phyloP scores from a whole-genome alignment of 441 rosid species.

The Biscutella laevigata region DNA sequence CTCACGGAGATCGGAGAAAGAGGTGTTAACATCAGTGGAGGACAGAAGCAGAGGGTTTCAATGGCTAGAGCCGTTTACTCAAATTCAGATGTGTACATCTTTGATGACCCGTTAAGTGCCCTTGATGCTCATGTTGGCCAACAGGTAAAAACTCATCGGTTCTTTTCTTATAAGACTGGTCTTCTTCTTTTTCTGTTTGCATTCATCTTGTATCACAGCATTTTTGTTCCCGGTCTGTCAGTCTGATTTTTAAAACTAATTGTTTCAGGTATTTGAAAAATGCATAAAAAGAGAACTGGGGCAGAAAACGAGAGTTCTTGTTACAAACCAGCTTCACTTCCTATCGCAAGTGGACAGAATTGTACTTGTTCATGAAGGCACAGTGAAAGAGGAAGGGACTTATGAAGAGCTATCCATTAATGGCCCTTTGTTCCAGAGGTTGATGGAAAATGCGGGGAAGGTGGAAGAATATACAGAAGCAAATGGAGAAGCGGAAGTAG shows the following conservation, averaged over 20 bases:
- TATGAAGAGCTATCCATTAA: constrained; percentile 72
- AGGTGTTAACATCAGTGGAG: constrained; percentile 92
- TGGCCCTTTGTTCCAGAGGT: constrained; percentile 65
- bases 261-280: constrained; percentile 77
- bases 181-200: constrained; percentile 5
- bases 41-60: constrained; percentile 87
- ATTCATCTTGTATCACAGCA: neutral
- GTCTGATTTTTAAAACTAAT: neutral
- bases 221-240: neutral
- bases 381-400: constrained; percentile 84
- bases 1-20: constrained; percentile 95
- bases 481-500: constrained; percentile 38
- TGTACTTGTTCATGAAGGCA: constrained; percentile 77
- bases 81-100: constrained; percentile 77
- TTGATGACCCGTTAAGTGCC: constrained; percentile 96
- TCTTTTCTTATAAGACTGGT: neutral
- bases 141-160: constrained; percentile 45
- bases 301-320: constrained; percentile 87
- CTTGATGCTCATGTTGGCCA: constrained; percentile 90
- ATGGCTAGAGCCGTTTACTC: constrained; percentile 94
- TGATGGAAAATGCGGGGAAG: constrained; percentile 98
- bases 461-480: constrained; percentile 79
- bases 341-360: constrained; percentile 88
- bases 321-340: constrained; percentile 92
- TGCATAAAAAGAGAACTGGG: constrained; percentile 76